phyloP scores from a whole-genome alignment of 345 rosid genomes.

The Dimocarpus longan region DNA sequence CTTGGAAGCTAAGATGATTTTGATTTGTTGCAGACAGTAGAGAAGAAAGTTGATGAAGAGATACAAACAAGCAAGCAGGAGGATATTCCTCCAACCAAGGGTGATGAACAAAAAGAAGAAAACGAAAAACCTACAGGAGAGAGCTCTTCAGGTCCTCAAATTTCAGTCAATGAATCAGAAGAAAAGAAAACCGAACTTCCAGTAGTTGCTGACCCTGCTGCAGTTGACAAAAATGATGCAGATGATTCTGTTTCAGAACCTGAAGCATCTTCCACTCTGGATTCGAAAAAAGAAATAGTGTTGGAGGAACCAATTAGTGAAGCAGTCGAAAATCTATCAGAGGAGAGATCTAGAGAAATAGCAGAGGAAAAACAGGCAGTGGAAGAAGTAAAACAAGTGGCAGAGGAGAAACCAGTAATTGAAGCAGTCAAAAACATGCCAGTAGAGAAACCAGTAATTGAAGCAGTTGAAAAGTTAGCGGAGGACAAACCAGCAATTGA shows the following conservation, averaged over 20 bases:
- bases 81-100: conserved; percentile 18
- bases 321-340: not conserved
- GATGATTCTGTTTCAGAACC: conserved; percentile 1
- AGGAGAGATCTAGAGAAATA: conserved; percentile 7
- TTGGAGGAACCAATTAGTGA: not conserved
- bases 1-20: not conserved
- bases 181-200: conserved; percentile 21
- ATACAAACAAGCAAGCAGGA: conserved; percentile 19
- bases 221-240: conserved; percentile 1
- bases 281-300: not conserved
- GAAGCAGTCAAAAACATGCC: conserved; percentile 10
- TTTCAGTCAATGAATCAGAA: conserved; percentile 10
- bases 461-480: not conserved
- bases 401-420: conserved; percentile 5
- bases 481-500: conserved; percentile 17
- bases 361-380: not conserved
- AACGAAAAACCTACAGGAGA: conserved; percentile 18
- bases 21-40: conserved; percentile 22
- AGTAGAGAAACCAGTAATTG: not conserved
- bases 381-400: conserved; percentile 11
- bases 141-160: conserved; percentile 2
- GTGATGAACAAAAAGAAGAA: conserved; percentile 6
- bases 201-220: not conserved
- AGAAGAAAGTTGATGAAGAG: conserved; percentile 32
- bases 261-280: not conserved